Evolutionary conservation across 768 basidiomycete species (phyloP).

Genomic region (Tricholoma sp.): DNA sequence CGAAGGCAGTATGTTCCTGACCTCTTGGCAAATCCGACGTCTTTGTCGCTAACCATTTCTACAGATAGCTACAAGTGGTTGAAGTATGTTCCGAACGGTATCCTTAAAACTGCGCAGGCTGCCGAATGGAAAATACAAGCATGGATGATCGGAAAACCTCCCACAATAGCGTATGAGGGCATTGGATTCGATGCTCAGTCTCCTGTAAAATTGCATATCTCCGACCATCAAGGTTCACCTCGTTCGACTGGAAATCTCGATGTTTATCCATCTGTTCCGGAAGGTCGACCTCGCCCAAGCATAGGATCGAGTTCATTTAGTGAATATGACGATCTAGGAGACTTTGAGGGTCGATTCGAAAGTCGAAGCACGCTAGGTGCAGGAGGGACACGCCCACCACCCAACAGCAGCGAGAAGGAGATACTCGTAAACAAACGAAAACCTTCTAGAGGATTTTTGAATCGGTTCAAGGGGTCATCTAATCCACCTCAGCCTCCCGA

Average conservation of each 20-base stretch:
- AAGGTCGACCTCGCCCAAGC: conserved; percentile 57
- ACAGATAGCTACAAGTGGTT: conserved; percentile 91
- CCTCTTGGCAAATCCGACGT: background rate
- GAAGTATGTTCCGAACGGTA: conserved; percentile 90
- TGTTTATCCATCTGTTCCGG: conserved; percentile 28
- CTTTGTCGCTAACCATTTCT: background rate
- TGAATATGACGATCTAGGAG: conserved; percentile 83
- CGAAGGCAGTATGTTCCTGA: conserved; percentile 65
- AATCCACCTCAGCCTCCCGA: conserved; percentile 40
- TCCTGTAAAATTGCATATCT: conserved; percentile 15
- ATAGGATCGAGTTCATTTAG: conserved; percentile 70
- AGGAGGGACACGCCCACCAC: conserved; percentile 22
- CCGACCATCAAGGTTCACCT: conserved; percentile 22
- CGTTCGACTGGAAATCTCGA: conserved; percentile 23
- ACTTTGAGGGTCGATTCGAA: conserved; percentile 84
- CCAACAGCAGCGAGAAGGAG: conserved; percentile 31
- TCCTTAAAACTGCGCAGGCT: conserved; percentile 92
- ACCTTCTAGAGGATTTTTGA: conserved; percentile 62
- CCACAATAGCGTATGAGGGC: conserved; percentile 75
- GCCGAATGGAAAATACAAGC: conserved; percentile 97
- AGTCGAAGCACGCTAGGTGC: conserved; percentile 70
- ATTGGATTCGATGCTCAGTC: conserved; percentile 69
- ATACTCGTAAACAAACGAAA: conserved; percentile 42
- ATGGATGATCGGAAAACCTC: conserved; percentile 97
- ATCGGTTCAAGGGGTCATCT: conserved; percentile 49